phyloP scores from a whole-genome alignment of 306 rosid species.

The Casuarina cunninghamiana region DNA sequence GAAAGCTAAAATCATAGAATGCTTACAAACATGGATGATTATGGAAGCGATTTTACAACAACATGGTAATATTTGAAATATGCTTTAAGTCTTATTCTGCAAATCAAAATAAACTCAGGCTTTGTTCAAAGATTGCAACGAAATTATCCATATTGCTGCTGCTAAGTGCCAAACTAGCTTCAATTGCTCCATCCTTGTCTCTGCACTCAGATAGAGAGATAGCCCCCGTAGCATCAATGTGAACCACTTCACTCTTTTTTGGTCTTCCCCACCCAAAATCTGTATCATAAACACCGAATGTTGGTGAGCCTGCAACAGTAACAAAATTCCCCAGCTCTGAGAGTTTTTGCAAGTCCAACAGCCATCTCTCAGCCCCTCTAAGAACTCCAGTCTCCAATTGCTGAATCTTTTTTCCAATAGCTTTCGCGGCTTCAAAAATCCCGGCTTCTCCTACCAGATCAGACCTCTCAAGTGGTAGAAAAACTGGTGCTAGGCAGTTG shows the following conservation, averaged over 20 bases:
- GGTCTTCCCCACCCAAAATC: slow-evolving; percentile 37
- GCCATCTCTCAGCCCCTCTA: slow-evolving; percentile 24
- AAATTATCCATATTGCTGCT: slow-evolving; percentile 7
- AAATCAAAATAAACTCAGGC: not conserved
- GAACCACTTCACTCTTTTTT: slow-evolving; percentile 24
- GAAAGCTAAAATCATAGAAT: no score
- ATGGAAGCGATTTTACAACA: no score
- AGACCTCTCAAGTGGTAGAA: not conserved
- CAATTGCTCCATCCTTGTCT: slow-evolving; percentile 20
- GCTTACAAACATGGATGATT: no score
- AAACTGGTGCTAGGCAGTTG: not conserved
- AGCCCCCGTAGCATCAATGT: not conserved
- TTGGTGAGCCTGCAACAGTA: slow-evolving; percentile 26
- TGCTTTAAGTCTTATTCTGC: no score
- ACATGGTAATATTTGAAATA: no score
- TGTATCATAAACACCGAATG: slow-evolving; percentile 11
- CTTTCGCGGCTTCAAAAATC: not conserved
- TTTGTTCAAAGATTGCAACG: slow-evolving; percentile 8
- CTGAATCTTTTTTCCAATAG: slow-evolving; percentile 11
- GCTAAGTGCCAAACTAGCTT: slow-evolving; percentile 20
- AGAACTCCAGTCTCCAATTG: slow-evolving; percentile 4
- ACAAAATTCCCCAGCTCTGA: not conserved
- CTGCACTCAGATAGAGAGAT: slow-evolving; percentile 20
- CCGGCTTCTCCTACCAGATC: slow-evolving; percentile 5
- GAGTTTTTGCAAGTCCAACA: not conserved